Conservation (phyloP, 768 basidiomycete species). For the Mycena maculata region DNA sequence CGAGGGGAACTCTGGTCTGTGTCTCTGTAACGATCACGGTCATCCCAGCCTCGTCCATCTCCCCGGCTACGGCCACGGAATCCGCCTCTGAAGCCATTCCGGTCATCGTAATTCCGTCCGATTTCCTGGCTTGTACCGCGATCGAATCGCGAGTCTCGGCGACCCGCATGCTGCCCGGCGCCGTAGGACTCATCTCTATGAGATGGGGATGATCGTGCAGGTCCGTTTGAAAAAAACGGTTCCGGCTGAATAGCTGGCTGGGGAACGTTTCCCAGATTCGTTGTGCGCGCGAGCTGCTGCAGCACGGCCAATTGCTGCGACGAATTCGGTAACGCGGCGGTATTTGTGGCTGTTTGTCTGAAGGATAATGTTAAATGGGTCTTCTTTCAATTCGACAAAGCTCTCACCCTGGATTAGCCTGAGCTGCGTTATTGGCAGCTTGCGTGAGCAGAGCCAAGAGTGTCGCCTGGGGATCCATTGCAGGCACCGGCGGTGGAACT, state of each 20-base stretch:
- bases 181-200: conserved; percentile 59
- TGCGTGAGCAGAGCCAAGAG: conserved; percentile 77
- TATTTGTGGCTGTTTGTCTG: conserved; percentile 77
- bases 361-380: conserved; percentile 15
- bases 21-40: conserved; percentile 65
- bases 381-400: conserved; percentile 22
- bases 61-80: conserved; percentile 72
- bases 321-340: conserved; percentile 52
- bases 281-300: conserved; percentile 80
- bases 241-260: conserved; percentile 44
- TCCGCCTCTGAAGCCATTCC: conserved; percentile 67
- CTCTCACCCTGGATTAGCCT: conserved; percentile 50
- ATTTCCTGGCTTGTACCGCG: conserved; percentile 63
- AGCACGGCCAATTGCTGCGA: conserved; percentile 75
- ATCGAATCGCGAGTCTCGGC: conserved; percentile 57
- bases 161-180: conserved; percentile 36
- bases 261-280: conserved; percentile 52
- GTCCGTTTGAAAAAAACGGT: conserved; percentile 48
- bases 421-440: conserved; percentile 62
- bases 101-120: conserved; percentile 60
- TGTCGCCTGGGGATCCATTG: conserved; percentile 67
- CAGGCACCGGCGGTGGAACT: conserved; percentile 45
- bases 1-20: conserved; percentile 55
- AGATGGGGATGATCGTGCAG: conserved; percentile 48
- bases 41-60: conserved; percentile 64